A percentile compares a stretch with the other conserved stretches of the same genome.
Conservation (phyloP, 345 rosid genomes). For the Sonneratia alba region DNA sequence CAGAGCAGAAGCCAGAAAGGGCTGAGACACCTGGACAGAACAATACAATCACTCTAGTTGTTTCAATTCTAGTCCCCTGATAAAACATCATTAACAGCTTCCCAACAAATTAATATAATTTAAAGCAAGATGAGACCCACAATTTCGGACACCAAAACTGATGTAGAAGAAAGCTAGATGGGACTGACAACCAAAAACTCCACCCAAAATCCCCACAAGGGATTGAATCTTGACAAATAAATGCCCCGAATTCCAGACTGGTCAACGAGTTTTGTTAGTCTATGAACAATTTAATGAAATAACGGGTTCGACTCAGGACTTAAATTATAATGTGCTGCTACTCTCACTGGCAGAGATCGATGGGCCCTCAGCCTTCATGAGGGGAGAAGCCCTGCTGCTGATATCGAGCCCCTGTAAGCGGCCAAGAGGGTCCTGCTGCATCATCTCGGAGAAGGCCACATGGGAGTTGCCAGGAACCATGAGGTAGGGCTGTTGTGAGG, state of each 20-base stretch:
- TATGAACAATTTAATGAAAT: constrained; percentile 39
- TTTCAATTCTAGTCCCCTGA: neutral
- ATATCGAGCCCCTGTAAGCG: constrained; percentile 82
- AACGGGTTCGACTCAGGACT: constrained; percentile 24
- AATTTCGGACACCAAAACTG: neutral
- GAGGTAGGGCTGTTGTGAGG: constrained; percentile 22
- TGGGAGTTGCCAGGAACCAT: constrained; percentile 28
- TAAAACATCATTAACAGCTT: constrained; percentile 14
- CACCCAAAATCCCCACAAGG: constrained; percentile 12
- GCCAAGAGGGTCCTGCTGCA: constrained; percentile 67
- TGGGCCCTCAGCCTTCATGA: constrained; percentile 63
- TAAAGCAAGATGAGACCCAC: neutral
- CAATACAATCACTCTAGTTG: neutral
- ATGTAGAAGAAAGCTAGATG: constrained; percentile 9
- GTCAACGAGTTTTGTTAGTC: constrained; percentile 35
- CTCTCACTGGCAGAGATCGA: constrained; percentile 72
- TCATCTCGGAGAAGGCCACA: constrained; percentile 38
- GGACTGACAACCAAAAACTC: constrained; percentile 12
- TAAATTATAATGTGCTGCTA: constrained; percentile 57
- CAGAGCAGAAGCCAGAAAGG: too few species aligned
- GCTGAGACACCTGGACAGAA: neutral
- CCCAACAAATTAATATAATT: constrained; percentile 9
- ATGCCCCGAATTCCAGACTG: constrained; percentile 14
- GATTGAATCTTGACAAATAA: constrained; percentile 26
- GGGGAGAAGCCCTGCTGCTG: constrained; percentile 43